phyloP scores from a whole-genome alignment of 2,329 filamentous ascomycete genomes.

The Nectriaceae sp. region DNA sequence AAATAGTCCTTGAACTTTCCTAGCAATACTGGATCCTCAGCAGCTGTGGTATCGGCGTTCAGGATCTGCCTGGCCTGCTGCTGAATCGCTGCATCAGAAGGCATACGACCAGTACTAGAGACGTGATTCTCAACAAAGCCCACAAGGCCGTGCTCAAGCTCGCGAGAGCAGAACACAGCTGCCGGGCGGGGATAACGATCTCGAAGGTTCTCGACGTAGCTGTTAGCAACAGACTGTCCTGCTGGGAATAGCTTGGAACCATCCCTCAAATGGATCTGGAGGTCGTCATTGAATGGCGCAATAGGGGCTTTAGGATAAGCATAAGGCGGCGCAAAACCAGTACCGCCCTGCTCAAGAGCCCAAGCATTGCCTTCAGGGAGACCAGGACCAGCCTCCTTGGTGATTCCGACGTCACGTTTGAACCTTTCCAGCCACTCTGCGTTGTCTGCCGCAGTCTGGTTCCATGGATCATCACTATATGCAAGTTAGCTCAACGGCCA shows the following conservation, averaged over 20 bases:
- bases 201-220: conserved; percentile 47
- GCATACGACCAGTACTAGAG: conserved; percentile 42
- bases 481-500: conserved; percentile 18
- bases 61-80: conserved; percentile 51
- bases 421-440: conserved; percentile 64
- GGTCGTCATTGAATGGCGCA: conserved; percentile 35
- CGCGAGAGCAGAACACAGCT: conserved; percentile 57
- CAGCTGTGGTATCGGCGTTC: conserved; percentile 48
- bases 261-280: conserved; percentile 36
- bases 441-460: conserved; percentile 65
- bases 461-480: conserved; percentile 62
- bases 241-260: conserved; percentile 45
- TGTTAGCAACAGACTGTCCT: conserved; percentile 47
- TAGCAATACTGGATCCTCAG: conserved; percentile 55
- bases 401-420: conserved; percentile 58
- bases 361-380: conserved; percentile 45
- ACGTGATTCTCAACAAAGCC: conserved; percentile 48
- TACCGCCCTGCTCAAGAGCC: conserved; percentile 51
- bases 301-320: conserved; percentile 45
- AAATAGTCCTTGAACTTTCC: conserved; percentile 55
- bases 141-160: conserved; percentile 57
- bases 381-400: conserved; percentile 52
- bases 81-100: conserved; percentile 49
- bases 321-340: conserved; percentile 59
- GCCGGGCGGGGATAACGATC: conserved; percentile 49